Evolutionary conservation across 345 rosid genomes (phyloP), one percentile per base, ranked within the genome.

Genomic region (Pseudoturritis turrita): DNA sequence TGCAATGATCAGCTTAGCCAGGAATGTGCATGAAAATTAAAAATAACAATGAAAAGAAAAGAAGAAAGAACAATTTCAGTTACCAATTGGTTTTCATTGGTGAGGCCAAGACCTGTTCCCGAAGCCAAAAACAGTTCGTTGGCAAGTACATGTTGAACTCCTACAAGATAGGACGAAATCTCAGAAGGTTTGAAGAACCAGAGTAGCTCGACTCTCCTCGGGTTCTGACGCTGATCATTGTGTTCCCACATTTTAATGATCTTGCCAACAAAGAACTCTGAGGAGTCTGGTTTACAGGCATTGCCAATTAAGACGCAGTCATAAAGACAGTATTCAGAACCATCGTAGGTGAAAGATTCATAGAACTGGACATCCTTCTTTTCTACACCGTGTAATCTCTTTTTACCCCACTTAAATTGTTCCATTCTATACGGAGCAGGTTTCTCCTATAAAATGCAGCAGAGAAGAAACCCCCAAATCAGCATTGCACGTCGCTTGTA

Each of bases 111-210:
- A 50, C 98, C 98, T 55, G 85, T 80, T 35, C 98, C 98, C 0
- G 89, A 83, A 26, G 92, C 96, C 81, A 92, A 46, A 79, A 92
- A 77, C 53, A 92, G 56, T 69, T 92, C 98, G 58, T 92, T 88
- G 46, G 65, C 58, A 14, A 49, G 70, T n/a, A 31, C 9, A 56
- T 57, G 65, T 54, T 49, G 71, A 68, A 51, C 71, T 50, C 72
- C 52, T 25, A 69, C 72, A 29, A 87, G 81, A 78, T 57, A 71
- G 13, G 53, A 35, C 7, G 60, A 45, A 50, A 92, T 78, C 78
- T 89, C 96, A 54, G 12, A 44, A 23, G 92, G 88, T 31, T 77
- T 87, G 57, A 89, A 85, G 71, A 84, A 92, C 98, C 98, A 92
- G 29, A 89, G 81, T 40, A 87, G 61, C 85, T 84, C 87, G 25